Conservation (phyloP, 345 rosid genomes). For the Hypericum perforatum region DNA sequence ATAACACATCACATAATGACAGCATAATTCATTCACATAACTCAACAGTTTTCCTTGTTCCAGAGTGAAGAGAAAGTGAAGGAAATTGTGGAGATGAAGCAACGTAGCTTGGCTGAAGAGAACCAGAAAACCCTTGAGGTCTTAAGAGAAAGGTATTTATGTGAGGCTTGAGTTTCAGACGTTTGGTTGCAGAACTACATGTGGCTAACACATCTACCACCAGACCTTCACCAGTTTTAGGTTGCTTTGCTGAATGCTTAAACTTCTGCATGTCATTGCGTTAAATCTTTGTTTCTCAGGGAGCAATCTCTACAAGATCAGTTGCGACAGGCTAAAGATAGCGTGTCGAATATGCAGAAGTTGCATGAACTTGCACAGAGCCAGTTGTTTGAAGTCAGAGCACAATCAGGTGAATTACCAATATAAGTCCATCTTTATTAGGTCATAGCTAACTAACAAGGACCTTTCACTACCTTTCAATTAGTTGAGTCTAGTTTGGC, state of each 20-base stretch:
- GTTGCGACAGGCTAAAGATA: conserved; percentile 88
- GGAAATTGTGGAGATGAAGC: conserved; percentile 97
- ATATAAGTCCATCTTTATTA: neutral
- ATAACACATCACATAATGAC: too few relatives aligned
- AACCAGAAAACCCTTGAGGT: conserved; percentile 92
- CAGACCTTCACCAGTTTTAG: neutral
- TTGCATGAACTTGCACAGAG: conserved; percentile 98
- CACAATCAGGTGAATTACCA: conserved; percentile 75
- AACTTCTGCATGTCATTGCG: neutral
- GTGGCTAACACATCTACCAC: too few relatives aligned
- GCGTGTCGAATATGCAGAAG: conserved; percentile 86
- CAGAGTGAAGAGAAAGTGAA: conserved; percentile 99
- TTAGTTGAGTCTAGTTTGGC: neutral
- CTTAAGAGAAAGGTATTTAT: conserved; percentile 69
- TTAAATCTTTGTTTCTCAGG: conserved; percentile 27
- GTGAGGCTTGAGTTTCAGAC: conserved; percentile 1
- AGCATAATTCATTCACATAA: too few relatives aligned
- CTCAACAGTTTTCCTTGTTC: conserved; percentile 3
- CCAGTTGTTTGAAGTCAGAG: conserved; percentile 86
- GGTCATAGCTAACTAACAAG: conserved; percentile 4
- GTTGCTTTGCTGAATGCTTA: neutral
- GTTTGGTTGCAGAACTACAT: neutral
- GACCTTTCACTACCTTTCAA: neutral
- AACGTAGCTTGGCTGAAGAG: conserved; percentile 92
- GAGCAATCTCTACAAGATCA: conserved; percentile 97